Conservation (phyloP, 2,329 filamentous ascomycete species). For the Penicillium sp. region DNA sequence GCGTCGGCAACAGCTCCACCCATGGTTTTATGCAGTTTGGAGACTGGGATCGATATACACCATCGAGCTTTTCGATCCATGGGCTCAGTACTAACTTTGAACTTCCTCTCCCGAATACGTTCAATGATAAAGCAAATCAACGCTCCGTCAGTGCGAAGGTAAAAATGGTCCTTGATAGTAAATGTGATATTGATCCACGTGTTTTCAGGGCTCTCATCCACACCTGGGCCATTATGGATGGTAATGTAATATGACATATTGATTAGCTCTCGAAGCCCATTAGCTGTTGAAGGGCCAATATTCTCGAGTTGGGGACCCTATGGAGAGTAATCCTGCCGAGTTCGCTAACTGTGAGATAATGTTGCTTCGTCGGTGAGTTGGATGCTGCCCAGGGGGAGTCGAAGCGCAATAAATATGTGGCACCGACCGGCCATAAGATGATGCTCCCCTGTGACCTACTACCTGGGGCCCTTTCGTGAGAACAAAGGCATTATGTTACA, state of each 20-base stretch:
- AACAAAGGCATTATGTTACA: neutral
- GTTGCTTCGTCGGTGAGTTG: neutral
- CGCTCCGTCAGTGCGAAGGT: constrained; percentile 1
- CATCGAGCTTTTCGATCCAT: neutral
- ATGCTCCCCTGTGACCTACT: neutral
- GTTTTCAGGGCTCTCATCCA: neutral
- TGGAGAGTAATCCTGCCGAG: neutral
- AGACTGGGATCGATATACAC: constrained; percentile 4
- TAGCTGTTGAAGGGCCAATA: neutral
- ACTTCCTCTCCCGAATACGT: neutral
- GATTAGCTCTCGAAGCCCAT: neutral
- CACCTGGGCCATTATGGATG: neutral
- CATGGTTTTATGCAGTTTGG: neutral
- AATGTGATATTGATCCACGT: constrained; percentile 1
- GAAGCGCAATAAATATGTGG: neutral
- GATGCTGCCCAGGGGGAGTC: neutral
- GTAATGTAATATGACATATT: constrained; percentile 3
- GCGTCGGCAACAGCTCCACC: neutral
- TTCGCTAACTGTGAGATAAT: too few relatives aligned
- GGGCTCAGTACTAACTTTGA: neutral
- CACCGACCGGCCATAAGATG: neutral
- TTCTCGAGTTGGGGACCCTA: too few relatives aligned
- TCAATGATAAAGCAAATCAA: neutral
- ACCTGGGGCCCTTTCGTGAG: neutral
- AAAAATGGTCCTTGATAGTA: neutral